These are phyloP conservation scores for Tetrapyrgos nigripes DNA, from an alignment of 1,284 basidiomycete species.

Conservation along the genomic window DNA sequence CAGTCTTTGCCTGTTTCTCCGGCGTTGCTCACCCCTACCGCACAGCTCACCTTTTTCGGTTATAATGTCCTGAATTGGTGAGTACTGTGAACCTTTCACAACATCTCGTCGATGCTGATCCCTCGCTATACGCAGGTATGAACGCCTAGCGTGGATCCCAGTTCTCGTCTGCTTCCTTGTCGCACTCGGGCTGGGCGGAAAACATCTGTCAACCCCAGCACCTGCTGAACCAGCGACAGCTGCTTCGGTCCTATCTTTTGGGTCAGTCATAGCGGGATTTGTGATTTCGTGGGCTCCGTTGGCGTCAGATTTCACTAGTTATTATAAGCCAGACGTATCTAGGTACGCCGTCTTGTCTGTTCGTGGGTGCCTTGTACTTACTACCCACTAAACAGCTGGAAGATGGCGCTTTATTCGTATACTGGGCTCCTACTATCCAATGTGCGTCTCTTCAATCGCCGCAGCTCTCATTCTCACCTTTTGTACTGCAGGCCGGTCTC, in stretches of 20 bases:
- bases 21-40: not conserved
- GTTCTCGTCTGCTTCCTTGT: too few species aligned
- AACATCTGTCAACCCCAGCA: slow-evolving; percentile 43
- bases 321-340: too few species aligned
- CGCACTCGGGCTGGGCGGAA: too few species aligned
- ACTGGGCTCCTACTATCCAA: too few species aligned
- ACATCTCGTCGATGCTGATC: slow-evolving; percentile 2
- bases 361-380: too few species aligned
- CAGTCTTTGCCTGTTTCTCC: slow-evolving; percentile 3
- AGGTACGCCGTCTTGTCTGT: slow-evolving; percentile 47
- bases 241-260: slow-evolving; percentile 64
- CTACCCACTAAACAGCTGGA: too few species aligned
- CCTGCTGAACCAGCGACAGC: slow-evolving; percentile 58
- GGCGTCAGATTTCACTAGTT: slow-evolving; percentile 80
- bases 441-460: too few species aligned
- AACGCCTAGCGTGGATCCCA: slow-evolving; percentile 78
- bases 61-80: too few species aligned
- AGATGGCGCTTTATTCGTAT: too few species aligned
- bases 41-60: too few species aligned
- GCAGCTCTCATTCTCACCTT: too few species aligned
- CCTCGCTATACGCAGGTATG: slow-evolving; percentile 56
- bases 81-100: slow-evolving; percentile 9
- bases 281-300: slow-evolving; percentile 71
- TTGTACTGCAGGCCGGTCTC: too few species aligned
- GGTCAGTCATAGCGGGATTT: slow-evolving; percentile 76